Percentiles rank a stretch among this genome's conserved stretches.
phyloP scores from a whole-genome alignment of 1,139 yeast species.

The Taphrina confusa region DNA sequence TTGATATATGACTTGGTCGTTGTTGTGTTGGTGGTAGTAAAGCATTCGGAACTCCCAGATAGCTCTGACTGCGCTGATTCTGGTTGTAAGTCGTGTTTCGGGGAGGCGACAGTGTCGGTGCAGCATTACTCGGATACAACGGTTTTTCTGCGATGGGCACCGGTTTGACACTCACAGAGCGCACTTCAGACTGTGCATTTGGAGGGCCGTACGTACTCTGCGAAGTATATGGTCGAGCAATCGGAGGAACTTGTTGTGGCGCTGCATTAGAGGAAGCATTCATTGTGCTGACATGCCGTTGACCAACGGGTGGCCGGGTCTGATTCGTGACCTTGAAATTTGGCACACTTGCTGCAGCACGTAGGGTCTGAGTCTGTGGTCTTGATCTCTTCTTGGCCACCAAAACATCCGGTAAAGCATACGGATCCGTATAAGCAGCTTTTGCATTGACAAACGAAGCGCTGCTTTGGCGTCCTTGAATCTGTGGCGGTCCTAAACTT shows the following conservation, averaged over 20 bases:
- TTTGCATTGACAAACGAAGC: conserved; percentile 26
- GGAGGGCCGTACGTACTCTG: background rate
- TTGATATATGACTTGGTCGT: too few relatives aligned
- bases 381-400: conserved; percentile 22
- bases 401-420: conserved; percentile 24
- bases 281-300: conserved; percentile 12
- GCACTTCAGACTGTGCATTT: background rate
- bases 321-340: conserved; percentile 4
- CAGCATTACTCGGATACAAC: background rate
- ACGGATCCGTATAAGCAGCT: conserved; percentile 24
- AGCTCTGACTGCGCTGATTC: too few relatives aligned
- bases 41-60: background rate
- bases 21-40: background rate
- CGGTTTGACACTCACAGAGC: too few relatives aligned
- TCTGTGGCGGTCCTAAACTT: conserved; percentile 3
- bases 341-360: conserved; percentile 24
- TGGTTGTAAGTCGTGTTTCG: background rate
- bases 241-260: background rate
- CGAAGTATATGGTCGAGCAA: background rate
- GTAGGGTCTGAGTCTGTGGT: conserved; percentile 11
- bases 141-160: background rate
- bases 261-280: background rate
- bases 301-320: conserved; percentile 1
- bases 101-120: conserved; percentile 1
- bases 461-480: background rate